Evolutionary conservation across 768 basidiomycete genomes (phyloP).

Genomic region (Sarcodon sp.): DNA sequence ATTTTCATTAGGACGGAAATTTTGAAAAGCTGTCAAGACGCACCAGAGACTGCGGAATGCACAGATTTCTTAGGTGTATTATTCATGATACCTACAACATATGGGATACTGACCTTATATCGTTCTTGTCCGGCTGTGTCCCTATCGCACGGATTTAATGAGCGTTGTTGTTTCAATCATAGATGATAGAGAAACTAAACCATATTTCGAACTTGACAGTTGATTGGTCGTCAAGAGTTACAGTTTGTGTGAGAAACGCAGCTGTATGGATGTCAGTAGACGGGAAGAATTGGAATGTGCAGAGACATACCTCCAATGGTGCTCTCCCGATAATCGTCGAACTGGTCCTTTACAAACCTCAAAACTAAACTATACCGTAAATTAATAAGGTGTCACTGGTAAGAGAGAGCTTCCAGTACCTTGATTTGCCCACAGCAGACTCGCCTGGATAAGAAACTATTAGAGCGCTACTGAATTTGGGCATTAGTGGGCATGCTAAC

Average conservation of each 20-base stretch:
- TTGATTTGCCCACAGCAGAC: constrained; percentile 95
- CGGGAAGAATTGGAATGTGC: background rate
- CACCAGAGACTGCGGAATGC: constrained; percentile 30
- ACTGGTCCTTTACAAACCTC: constrained; percentile 93
- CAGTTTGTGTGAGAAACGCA: constrained; percentile 97
- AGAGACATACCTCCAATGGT: constrained; percentile 69
- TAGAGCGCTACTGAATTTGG: background rate
- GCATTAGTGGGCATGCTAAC: constrained; percentile 26
- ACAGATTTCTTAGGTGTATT: constrained; percentile 7
- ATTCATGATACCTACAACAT: constrained; percentile 14
- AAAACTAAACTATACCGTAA: constrained; percentile 61
- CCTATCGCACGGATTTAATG: constrained; percentile 29
- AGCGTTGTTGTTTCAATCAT: constrained; percentile 1
- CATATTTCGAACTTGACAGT: constrained; percentile 98
- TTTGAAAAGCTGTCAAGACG: constrained; percentile 10
- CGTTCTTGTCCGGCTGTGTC: constrained; percentile 95
- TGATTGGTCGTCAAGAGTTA: constrained; percentile 78
- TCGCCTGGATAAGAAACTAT: constrained; percentile 46
- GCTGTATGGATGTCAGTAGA: constrained; percentile 33
- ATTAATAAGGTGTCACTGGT: constrained; percentile 15
- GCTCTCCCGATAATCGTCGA: constrained; percentile 91
- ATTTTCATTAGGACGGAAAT: background rate
- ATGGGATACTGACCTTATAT: constrained; percentile 48
- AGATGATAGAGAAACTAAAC: constrained; percentile 27
- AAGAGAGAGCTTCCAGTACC: constrained; percentile 28